Percentiles rank a stretch among this genome's conserved stretches.
Evolutionary conservation across 2,329 filamentous ascomycete species (phyloP).

Genomic region (Ophiostoma triangulosporum): DNA sequence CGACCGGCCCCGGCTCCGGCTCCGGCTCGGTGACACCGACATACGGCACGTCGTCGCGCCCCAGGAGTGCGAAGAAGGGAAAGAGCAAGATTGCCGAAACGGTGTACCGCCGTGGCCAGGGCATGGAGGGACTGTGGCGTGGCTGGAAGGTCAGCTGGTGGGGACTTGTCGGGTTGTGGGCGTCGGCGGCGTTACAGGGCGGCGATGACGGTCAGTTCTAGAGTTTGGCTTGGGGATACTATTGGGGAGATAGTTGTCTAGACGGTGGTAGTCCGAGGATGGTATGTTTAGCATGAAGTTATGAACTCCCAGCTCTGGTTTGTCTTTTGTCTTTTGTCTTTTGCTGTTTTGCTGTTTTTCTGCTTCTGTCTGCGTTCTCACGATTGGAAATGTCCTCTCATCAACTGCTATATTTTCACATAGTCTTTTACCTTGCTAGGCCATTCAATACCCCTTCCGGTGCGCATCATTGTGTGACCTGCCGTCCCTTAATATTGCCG

Average conservation of each 20-base stretch:
- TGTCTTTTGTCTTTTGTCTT: background rate
- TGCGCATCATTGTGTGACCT: background rate
- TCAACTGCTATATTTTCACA: too few relatives aligned
- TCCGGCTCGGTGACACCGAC: conserved; percentile 18
- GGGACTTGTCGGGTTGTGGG: conserved; percentile 63
- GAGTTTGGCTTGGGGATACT: background rate
- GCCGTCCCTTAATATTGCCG: background rate
- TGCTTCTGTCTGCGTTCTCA: background rate
- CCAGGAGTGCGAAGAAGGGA: conserved; percentile 19
- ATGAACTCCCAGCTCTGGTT: conserved; percentile 10
- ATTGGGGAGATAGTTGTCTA: background rate
- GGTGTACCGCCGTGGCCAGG: conserved; percentile 48
- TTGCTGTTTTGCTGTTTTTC: background rate
- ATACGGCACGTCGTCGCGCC: conserved; percentile 18
- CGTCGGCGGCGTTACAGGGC: conserved; percentile 48
- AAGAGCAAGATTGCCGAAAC: conserved; percentile 23
- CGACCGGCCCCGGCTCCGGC: too few relatives aligned
- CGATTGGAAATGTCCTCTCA: background rate
- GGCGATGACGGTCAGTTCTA: conserved; percentile 49
- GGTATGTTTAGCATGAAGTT: conserved; percentile 3
- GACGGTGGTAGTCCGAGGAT: background rate
- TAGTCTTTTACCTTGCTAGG: conserved; percentile 1
- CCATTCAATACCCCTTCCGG: conserved; percentile 5
- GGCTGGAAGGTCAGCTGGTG: conserved; percentile 70
- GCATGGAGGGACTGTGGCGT: conserved; percentile 53